A percentile compares a stretch with the other conserved stretches of the same genome.
phyloP scores from a whole-genome alignment of 2,329 filamentous ascomycete genomes.

The Karstenula rhodostoma region DNA sequence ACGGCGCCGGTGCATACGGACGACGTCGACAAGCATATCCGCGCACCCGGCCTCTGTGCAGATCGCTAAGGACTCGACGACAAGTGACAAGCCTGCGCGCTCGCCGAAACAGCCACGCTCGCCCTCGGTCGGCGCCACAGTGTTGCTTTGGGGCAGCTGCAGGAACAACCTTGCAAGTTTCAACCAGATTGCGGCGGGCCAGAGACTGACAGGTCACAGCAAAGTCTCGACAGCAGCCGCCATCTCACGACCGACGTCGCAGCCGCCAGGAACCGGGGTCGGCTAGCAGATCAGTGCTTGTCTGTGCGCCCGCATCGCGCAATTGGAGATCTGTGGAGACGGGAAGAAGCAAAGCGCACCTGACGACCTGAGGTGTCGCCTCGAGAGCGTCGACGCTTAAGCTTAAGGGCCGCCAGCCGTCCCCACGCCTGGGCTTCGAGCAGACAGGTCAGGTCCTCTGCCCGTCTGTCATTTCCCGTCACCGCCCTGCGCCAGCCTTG shows the following conservation, averaged over 20 bases:
- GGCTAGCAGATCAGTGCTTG: slow-evolving; percentile 37
- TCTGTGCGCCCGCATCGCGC: slow-evolving; percentile 39
- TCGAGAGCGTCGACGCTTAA: slow-evolving; percentile 40
- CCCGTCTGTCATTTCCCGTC: slow-evolving; percentile 2
- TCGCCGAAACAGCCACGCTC: slow-evolving; percentile 46
- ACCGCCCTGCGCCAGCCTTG: slow-evolving; percentile 13
- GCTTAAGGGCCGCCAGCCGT: slow-evolving; percentile 31
- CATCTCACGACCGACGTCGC: slow-evolving; percentile 42
- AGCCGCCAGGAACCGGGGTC: slow-evolving; percentile 36
- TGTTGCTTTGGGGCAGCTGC: slow-evolving; percentile 42
- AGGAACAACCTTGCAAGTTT: slow-evolving; percentile 49
- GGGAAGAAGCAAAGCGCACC: slow-evolving; percentile 49
- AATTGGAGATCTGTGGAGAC: slow-evolving; percentile 49
- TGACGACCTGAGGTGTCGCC: slow-evolving; percentile 33
- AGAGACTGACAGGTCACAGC: slow-evolving; percentile 46
- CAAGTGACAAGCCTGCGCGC: slow-evolving; percentile 39
- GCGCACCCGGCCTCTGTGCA: slow-evolving; percentile 36
- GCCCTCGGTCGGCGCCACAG: slow-evolving; percentile 44
- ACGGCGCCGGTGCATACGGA: slow-evolving; percentile 21
- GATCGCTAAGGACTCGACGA: slow-evolving; percentile 42
- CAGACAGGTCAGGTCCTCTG: background rate
- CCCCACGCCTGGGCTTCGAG: slow-evolving; percentile 9
- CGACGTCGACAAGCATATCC: slow-evolving; percentile 29
- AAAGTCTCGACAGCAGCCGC: slow-evolving; percentile 30
- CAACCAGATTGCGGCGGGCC: slow-evolving; percentile 39